These are phyloP conservation scores for Stephania cephalantha DNA, from an alignment of 164 flowering plant species.

Conservation along the genomic window DNA sequence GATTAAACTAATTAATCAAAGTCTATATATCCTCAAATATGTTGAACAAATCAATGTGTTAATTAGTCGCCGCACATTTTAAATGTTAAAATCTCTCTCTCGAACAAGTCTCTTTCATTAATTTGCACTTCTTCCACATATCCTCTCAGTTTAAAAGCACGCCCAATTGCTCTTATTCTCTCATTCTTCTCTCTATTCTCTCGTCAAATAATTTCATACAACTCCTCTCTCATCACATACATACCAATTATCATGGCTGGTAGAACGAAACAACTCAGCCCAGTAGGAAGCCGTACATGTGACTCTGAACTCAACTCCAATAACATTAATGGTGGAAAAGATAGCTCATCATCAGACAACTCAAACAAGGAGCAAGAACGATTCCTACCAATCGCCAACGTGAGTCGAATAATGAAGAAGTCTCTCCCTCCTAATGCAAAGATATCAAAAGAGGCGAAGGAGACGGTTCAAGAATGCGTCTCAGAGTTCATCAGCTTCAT, in stretches of 20 bases:
- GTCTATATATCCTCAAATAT: neutral
- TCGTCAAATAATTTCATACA: too few relatives aligned
- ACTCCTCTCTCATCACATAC: neutral
- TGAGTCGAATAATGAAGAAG: slow-evolving; percentile 52
- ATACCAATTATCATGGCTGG: neutral
- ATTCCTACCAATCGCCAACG: slow-evolving; percentile 50
- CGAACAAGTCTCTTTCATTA: neutral
- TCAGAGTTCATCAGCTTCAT: slow-evolving; percentile 59
- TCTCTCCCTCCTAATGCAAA: slow-evolving; percentile 54
- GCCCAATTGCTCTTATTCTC: neutral
- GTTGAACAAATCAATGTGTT: neutral
- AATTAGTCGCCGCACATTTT: neutral
- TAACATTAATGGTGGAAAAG: neutral
- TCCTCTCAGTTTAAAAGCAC: slow-evolving; percentile 3
- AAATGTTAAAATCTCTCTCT: neutral
- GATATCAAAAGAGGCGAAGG: slow-evolving; percentile 55
- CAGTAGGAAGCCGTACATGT: slow-evolving; percentile 6
- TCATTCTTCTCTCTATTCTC: neutral
- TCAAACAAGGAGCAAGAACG: slow-evolving; percentile 32
- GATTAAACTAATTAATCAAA: neutral
- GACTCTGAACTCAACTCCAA: neutral
- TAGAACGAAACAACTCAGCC: slow-evolving; percentile 4
- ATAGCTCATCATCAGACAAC: neutral
- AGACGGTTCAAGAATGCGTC: slow-evolving; percentile 58
- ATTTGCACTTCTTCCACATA: neutral